These are phyloP conservation scores for Apiospora phragmitis DNA, from an alignment of 2,329 filamentous ascomycete species.

Conservation along the genomic window DNA sequence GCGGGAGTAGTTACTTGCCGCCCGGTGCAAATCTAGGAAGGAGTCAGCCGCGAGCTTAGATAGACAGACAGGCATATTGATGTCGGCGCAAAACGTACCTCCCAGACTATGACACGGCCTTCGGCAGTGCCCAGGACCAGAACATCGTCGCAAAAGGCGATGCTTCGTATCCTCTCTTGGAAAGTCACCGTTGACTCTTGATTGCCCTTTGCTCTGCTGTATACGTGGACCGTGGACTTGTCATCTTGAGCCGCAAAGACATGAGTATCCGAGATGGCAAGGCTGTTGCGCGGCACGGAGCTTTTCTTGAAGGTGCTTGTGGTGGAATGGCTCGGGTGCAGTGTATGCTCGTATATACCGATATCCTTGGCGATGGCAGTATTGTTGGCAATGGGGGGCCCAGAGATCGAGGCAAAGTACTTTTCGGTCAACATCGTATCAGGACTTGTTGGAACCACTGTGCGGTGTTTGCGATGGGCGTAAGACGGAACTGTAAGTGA, in stretches of 20 bases:
- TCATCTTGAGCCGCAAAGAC: constrained; percentile 89
- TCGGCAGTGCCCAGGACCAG: constrained; percentile 80
- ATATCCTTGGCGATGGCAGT: constrained; percentile 73
- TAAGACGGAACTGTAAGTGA: background rate
- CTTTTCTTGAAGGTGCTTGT: constrained; percentile 89
- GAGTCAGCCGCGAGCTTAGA: background rate
- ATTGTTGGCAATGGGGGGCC: constrained; percentile 59
- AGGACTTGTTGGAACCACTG: background rate
- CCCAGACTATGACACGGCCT: constrained; percentile 88
- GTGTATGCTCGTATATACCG: constrained; percentile 82
- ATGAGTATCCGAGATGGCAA: constrained; percentile 80
- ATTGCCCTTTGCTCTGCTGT: constrained; percentile 78
- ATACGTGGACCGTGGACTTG: constrained; percentile 92
- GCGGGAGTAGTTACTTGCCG: constrained; percentile 74
- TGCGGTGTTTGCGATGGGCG: background rate
- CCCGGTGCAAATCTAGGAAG: constrained; percentile 66
- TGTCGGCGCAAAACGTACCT: constrained; percentile 57
- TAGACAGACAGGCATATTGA: background rate
- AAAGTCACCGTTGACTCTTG: constrained; percentile 90
- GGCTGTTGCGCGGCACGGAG: constrained; percentile 72
- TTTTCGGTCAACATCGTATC: constrained; percentile 57
- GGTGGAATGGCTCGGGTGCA: constrained; percentile 75
- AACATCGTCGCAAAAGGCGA: constrained; percentile 71
- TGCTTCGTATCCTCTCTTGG: constrained; percentile 78
- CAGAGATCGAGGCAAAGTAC: constrained; percentile 60